Base-by-base conservation (phyloP, 1,284 basidiomycete genomes). In the Hymenochaete sp. region DNA sequence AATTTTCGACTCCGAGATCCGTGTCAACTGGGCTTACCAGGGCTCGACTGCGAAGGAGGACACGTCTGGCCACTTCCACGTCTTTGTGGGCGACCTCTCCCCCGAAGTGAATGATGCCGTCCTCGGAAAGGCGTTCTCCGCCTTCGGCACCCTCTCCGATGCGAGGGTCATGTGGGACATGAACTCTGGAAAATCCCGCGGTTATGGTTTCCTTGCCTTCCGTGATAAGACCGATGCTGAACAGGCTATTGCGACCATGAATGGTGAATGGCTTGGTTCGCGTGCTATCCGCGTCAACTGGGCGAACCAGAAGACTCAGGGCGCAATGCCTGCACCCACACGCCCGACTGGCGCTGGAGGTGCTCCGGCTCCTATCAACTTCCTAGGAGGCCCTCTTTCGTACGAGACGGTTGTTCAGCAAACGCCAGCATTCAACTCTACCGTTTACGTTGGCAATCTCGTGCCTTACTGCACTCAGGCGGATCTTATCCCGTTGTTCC, bases 91-190 rank as follows among this genome's bases (percentile, higher is more conserved):
- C 25, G 95, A 98, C 68, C 83, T 98, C 53, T 88, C 87, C 55
- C 93, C 95, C 9, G 95, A 98, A 62, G 93, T 99, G 59, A 97
- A 92, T 63, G 95, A 99, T 61, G 89, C 93, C n/a, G 86, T 95
- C 44, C 80, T 99, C 46, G 85, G 72, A 43, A 93, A 97, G 67
- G 93, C 95, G 13, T 99, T 99, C 70, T 81, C 79, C 55, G 88
- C 90, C 31, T 98, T 98, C 62, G 90, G 92, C 28, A 89, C 85
- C 47, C 74, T 99, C 64, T 93, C 88, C 48, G 95, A 99, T 64
- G 95, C 93, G 39, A 80, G 95, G 38, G 93, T 98, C 55, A 99
- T 99, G 93, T 98, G 95, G 92, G 95, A 98, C 64, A 93, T 96
- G 89, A 95, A 93, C 70, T 96, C 92, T 48, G 93, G 95, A 55